Percentiles rank a stretch among this genome's conserved stretches.
Evolutionary conservation across 1,139 yeast species (phyloP).

Genomic region (Candida neerlandica): DNA sequence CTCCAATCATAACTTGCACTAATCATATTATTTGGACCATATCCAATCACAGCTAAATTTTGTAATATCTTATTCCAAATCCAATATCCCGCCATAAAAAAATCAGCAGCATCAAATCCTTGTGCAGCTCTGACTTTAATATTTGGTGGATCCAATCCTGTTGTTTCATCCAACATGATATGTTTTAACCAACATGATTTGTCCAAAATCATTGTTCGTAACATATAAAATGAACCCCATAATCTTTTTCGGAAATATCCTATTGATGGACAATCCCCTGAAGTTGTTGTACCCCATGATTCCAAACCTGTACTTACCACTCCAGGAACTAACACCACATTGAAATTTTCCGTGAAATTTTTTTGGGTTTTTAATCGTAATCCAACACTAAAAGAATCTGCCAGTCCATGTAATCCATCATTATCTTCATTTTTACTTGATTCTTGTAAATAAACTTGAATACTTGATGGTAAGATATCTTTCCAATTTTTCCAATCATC

Average conservation of each 20-base stretch:
- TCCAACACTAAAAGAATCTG: conserved; percentile 90
- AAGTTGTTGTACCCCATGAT: conserved; percentile 74
- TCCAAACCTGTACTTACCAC: conserved; percentile 95
- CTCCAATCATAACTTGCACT: conserved; percentile 98
- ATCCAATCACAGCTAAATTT: conserved; percentile 90
- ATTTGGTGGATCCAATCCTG: conserved; percentile 90
- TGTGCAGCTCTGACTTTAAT: conserved; percentile 86
- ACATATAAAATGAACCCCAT: conserved; percentile 98
- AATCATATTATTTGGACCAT: conserved; percentile 86
- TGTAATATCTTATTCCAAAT: conserved; percentile 95
- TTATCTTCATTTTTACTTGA: conserved; percentile 33
- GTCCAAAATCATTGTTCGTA: conserved; percentile 87
- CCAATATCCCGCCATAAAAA: conserved; percentile 97
- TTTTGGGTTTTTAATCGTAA: conserved; percentile 56
- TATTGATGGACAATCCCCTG: conserved; percentile 76
- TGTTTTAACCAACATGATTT: conserved; percentile 93
- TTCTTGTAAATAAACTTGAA: conserved; percentile 63
- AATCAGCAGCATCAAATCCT: conserved; percentile 97
- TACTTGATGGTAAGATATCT: conserved; percentile 64
- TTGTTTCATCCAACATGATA: conserved; percentile 82
- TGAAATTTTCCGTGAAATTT: conserved; percentile 60
- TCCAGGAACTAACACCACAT: conserved; percentile 93
- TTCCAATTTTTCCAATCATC: conserved; percentile 58
- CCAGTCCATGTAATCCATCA: conserved; percentile 51
- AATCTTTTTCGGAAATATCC: conserved; percentile 85